These are phyloP conservation scores for Pichia sp. DNA, from an alignment of 1,139 yeast genomes.

Conservation along the genomic window DNA sequence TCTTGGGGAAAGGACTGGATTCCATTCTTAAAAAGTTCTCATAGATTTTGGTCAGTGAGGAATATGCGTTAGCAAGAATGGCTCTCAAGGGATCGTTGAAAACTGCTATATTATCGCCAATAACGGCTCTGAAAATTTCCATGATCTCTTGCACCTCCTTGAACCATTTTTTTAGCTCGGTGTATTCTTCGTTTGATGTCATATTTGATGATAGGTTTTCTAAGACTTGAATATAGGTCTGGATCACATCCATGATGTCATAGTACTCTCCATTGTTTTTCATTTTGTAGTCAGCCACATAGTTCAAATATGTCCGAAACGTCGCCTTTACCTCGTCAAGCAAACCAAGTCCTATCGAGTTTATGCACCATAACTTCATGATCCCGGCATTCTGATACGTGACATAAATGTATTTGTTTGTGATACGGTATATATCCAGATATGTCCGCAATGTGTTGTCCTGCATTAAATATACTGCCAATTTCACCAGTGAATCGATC, in stretches of 20 bases:
- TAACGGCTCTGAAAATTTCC: constrained; percentile 18
- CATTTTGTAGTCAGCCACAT: constrained; percentile 35
- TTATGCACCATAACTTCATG: constrained; percentile 36
- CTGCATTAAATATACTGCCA: constrained; percentile 30
- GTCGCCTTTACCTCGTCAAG: constrained; percentile 37
- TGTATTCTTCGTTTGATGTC: constrained; percentile 15
- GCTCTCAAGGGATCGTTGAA: constrained; percentile 13
- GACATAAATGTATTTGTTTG: constrained; percentile 37
- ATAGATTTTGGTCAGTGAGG: constrained; percentile 17
- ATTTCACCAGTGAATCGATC: constrained; percentile 30
- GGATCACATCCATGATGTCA: constrained; percentile 33
- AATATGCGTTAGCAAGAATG: constrained; percentile 18
- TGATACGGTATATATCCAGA: constrained; percentile 17
- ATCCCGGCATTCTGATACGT: constrained; percentile 47
- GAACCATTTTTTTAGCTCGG: constrained; percentile 18
- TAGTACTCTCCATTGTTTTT: constrained; percentile 32
- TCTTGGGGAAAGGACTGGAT: constrained; percentile 14
- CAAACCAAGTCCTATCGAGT: constrained; percentile 21
- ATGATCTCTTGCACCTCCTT: constrained; percentile 18
- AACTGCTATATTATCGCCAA: constrained; percentile 9
- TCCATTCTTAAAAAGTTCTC: constrained; percentile 20
- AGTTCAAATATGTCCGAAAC: constrained; percentile 39
- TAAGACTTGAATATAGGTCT: constrained; percentile 26
- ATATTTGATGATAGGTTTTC: constrained; percentile 26
- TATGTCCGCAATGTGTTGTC: constrained; percentile 21